Percentiles rank a stretch among this genome's conserved stretches.
phyloP scores from a whole-genome alignment of 2,329 filamentous ascomycete species.

The Phaeosphaeria sp. region DNA sequence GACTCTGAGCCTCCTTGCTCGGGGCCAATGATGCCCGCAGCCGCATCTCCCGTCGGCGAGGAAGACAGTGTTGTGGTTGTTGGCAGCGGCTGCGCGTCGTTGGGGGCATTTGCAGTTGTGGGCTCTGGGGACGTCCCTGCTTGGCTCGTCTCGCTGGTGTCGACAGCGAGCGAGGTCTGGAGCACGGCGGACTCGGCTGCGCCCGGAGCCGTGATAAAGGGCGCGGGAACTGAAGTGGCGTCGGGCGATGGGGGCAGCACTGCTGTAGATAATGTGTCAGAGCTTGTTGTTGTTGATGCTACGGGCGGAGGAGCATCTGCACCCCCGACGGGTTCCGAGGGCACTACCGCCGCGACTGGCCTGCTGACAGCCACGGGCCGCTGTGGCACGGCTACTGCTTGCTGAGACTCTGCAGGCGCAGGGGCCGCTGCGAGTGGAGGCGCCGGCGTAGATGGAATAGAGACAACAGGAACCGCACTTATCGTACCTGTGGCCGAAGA shows the following conservation, averaged over 20 bases:
- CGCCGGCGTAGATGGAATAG: conserved; percentile 29
- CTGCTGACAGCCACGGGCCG: conserved; percentile 12
- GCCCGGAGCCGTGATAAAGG: conserved; percentile 14
- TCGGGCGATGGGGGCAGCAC: conserved; percentile 21
- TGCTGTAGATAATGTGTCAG: conserved; percentile 40
- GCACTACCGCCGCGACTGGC: conserved; percentile 12
- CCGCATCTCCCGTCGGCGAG: conserved; percentile 30
- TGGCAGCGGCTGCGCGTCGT: conserved; percentile 16
- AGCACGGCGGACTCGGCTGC: conserved; percentile 15
- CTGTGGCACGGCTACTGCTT: conserved; percentile 12
- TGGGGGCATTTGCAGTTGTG: conserved; percentile 16
- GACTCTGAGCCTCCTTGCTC: conserved; percentile 27
- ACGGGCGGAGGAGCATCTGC: conserved; percentile 18
- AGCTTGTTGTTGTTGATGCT: conserved; percentile 37
- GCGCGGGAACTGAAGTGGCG: conserved; percentile 7
- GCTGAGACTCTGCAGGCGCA: conserved; percentile 22
- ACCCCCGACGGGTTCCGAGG: conserved; percentile 15
- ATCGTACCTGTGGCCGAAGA: conserved; percentile 46
- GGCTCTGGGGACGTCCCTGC: conserved; percentile 15
- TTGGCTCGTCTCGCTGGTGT: conserved; percentile 17
- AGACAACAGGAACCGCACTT: conserved; percentile 36
- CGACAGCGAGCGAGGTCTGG: conserved; percentile 17
- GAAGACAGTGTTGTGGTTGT: conserved; percentile 22
- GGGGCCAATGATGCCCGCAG: conserved; percentile 36
- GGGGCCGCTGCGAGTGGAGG: conserved; percentile 26